phyloP scores from a whole-genome alignment of 805 yeast species.

The Hanseniaspora mollemarum region DNA sequence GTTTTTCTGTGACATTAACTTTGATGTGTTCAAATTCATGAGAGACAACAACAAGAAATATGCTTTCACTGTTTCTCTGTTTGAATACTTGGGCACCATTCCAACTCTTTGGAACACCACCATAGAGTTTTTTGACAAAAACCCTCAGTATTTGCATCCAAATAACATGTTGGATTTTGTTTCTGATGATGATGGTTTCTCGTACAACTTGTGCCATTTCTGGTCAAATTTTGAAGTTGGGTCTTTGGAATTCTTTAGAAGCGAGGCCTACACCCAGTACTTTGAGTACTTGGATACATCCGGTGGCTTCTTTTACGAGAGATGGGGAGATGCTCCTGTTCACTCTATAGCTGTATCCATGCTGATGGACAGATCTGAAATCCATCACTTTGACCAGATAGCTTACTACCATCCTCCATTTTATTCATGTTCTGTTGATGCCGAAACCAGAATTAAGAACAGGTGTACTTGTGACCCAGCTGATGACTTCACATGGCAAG shows the following conservation, averaged over 20 bases:
- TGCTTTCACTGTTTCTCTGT: conserved; percentile 67
- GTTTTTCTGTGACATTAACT: conserved; percentile 71
- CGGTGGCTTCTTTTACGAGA: conserved; percentile 87
- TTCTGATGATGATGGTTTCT: conserved; percentile 56
- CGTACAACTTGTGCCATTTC: conserved; percentile 75
- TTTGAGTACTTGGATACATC: conserved; percentile 63
- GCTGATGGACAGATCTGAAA: conserved; percentile 54
- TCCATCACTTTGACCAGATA: conserved; percentile 74
- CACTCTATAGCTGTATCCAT: conserved; percentile 80
- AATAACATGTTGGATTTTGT: conserved; percentile 60
- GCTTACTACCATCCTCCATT: conserved; percentile 80
- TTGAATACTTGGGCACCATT: conserved; percentile 63
- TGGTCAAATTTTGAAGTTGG: conserved; percentile 89
- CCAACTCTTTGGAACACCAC: conserved; percentile 69
- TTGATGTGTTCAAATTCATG: conserved; percentile 75
- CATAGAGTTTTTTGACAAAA: conserved; percentile 43
- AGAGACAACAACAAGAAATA: conserved; percentile 61
- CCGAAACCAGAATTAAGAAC: conserved; percentile 43
- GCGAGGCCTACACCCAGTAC: conserved; percentile 55
- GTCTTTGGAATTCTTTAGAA: conserved; percentile 60
- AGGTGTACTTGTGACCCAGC: conserved; percentile 64
- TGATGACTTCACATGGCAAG: conserved; percentile 65
- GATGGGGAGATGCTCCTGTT: conserved; percentile 94
- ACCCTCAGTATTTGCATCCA: conserved; percentile 49
- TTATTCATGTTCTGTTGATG: conserved; percentile 65